Evolutionary conservation across 441 rosid genomes (phyloP), one percentile per base, ranked within the genome.

Genomic region (Brassica hybrid): DNA sequence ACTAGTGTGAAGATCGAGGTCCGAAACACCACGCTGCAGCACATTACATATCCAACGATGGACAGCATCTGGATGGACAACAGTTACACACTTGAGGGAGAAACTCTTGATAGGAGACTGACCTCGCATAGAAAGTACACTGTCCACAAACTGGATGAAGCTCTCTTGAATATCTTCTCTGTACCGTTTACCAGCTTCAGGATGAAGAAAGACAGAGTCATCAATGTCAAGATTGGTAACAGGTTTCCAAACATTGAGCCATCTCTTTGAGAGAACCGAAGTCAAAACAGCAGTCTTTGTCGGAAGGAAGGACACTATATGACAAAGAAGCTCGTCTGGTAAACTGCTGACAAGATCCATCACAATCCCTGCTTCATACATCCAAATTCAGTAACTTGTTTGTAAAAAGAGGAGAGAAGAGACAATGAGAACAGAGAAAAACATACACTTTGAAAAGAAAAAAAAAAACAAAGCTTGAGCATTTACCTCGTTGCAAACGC

Each of bases 21-120:
- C 67, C 0, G 13, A 30, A 9, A 32, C 67, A 63, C 67, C 67
- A 63, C 45, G 48, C 21, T 7, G 12, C 21, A 62, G 12, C 45
- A 62, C 43, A 14, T n/a, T 62, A 32, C 43, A 14, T 62, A 62
- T 32, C 66, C 66, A 62, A 62, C 66, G 21, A 14, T 30, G 7
- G 13, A 30, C 66, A 32, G 2, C 3, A 14, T 62, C 43, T 62
- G 45, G 66, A 62, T 30, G 41, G 45, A 32, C 18, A 62, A 13
- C 21, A 7, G 21, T 30, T 32, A 30, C 32, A 14, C 43, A 30
- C 66, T 62, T 62, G 5, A 62, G 66, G 12, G 66, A 27, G 66
- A 30, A 30, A 2, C 34, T 62, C 21, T 62, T 14, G 19, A 62
- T 30, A 1, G 23, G 43, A 62, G 66, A 30, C 36, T 63, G 45